Conservation (phyloP, 352 stramenopile genomes). For the Saprolegnia diclina region DNA sequence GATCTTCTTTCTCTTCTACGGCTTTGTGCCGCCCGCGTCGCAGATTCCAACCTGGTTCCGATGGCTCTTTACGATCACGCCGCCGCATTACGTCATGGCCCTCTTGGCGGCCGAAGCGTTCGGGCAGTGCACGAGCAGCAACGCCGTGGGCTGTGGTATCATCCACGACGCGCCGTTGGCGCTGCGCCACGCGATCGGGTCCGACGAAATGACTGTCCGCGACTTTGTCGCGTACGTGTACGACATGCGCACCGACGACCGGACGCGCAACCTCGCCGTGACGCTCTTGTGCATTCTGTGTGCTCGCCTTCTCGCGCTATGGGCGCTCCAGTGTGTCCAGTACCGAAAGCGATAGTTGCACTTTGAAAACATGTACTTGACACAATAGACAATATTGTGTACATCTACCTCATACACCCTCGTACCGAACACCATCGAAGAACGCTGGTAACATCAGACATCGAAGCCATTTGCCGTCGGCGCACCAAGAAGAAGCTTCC, state of each 20-base stretch:
- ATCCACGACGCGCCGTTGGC: neutral
- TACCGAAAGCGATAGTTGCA: conserved; percentile 45
- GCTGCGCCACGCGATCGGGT: neutral
- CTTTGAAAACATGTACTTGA: too few species aligned
- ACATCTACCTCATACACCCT: too few species aligned
- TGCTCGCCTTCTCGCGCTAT: conserved; percentile 41
- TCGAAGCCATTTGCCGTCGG: too few species aligned
- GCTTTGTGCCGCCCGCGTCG: conserved; percentile 47
- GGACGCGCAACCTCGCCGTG: conserved; percentile 31
- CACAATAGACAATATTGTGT: too few species aligned
- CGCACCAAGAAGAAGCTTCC: too few species aligned
- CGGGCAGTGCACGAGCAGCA: neutral
- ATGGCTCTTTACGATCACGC: conserved; percentile 52
- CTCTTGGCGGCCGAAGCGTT: conserved; percentile 40
- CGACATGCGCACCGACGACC: conserved; percentile 23
- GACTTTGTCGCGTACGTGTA: conserved; percentile 32
- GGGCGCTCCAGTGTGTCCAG: conserved; percentile 51
- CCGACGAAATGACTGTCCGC: neutral
- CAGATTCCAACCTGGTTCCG: conserved; percentile 47
- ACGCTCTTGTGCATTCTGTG: conserved; percentile 42
- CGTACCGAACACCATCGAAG: too few species aligned
- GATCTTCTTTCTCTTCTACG: conserved; percentile 51
- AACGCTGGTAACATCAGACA: too few species aligned
- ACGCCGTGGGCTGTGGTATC: conserved; percentile 5
- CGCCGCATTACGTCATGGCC: conserved; percentile 43